These are phyloP conservation scores for Candida palmyrensis DNA, from an alignment of 805 yeast species.

Conservation along the genomic window DNA sequence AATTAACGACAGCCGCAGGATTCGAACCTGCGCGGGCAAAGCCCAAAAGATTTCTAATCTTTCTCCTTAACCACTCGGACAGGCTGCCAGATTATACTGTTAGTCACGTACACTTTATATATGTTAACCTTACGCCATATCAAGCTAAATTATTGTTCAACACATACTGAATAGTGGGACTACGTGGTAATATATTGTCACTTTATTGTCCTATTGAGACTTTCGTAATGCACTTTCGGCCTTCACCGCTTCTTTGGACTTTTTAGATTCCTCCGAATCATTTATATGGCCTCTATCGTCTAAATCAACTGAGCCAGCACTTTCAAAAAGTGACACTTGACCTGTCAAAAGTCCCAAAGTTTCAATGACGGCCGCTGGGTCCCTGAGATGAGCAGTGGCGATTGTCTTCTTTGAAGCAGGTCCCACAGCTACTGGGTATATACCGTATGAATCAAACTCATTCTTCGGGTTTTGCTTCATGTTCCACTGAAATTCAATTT, in stretches of 20 bases:
- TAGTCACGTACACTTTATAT: neutral
- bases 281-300: slow-evolving; percentile 73
- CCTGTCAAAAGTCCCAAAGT: slow-evolving; percentile 78
- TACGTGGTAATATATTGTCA: no score
- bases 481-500: slow-evolving; percentile 53
- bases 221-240: slow-evolving; percentile 23
- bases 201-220: no score
- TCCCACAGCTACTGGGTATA: slow-evolving; percentile 87
- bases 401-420: slow-evolving; percentile 83
- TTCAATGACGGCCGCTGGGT: slow-evolving; percentile 80
- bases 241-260: slow-evolving; percentile 34
- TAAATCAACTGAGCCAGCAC: slow-evolving; percentile 68
- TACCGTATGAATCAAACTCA: slow-evolving; percentile 50
- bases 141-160: no score
- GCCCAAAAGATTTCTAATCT: slow-evolving; percentile 52
- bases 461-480: slow-evolving; percentile 36
- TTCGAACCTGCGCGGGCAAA: slow-evolving; percentile 67
- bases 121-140: no score
- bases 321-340: slow-evolving; percentile 71
- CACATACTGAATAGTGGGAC: no score
- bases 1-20: slow-evolving; percentile 66
- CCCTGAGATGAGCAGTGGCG: slow-evolving; percentile 80
- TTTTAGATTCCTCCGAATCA: slow-evolving; percentile 39
- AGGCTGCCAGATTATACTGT: slow-evolving; percentile 22
- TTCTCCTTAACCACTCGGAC: slow-evolving; percentile 69